Evolutionary conservation across 225 moss, liverwort and hornwort genomes (phyloP).

Genomic region (Takakia lepidozioides): DNA sequence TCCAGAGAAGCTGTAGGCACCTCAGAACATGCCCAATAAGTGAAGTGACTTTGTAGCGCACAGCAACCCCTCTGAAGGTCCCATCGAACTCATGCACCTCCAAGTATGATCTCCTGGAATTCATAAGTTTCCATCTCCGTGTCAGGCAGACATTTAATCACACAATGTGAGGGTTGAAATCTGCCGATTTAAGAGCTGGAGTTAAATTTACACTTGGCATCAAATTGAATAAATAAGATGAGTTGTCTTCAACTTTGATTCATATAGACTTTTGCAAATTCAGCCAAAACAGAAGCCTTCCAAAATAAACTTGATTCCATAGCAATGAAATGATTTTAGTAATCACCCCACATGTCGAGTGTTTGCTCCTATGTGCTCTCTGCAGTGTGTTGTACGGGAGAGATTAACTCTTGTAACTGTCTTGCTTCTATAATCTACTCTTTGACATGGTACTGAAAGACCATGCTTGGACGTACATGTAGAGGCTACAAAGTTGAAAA

Average conservation of each 20-base stretch:
- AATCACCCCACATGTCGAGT: too few relatives aligned
- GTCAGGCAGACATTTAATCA: neutral
- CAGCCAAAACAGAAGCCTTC: neutral
- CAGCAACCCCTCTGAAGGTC: slow-evolving; percentile 61
- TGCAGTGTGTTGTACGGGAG: too few relatives aligned
- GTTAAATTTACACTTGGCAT: neutral
- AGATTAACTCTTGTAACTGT: too few relatives aligned
- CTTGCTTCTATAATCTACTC: too few relatives aligned
- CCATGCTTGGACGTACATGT: too few relatives aligned
- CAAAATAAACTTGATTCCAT: neutral
- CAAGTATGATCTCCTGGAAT: slow-evolving; percentile 83
- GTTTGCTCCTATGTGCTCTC: too few relatives aligned
- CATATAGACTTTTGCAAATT: neutral
- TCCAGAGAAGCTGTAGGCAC: slow-evolving; percentile 19
- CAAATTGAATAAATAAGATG: neutral
- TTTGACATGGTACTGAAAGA: too few relatives aligned
- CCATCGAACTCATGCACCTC: slow-evolving; percentile 98
- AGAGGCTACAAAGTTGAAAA: too few relatives aligned
- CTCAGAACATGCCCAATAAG: slow-evolving; percentile 98
- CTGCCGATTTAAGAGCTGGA: neutral
- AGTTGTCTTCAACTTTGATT: neutral
- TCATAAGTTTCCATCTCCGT: slow-evolving; percentile 39
- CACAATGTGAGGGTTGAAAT: neutral
- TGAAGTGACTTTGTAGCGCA: slow-evolving; percentile 77
- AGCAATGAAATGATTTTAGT: too few relatives aligned